These are phyloP conservation scores for Cerrena zonata DNA, from an alignment of 1,284 basidiomycete genomes.

Conservation along the genomic window DNA sequence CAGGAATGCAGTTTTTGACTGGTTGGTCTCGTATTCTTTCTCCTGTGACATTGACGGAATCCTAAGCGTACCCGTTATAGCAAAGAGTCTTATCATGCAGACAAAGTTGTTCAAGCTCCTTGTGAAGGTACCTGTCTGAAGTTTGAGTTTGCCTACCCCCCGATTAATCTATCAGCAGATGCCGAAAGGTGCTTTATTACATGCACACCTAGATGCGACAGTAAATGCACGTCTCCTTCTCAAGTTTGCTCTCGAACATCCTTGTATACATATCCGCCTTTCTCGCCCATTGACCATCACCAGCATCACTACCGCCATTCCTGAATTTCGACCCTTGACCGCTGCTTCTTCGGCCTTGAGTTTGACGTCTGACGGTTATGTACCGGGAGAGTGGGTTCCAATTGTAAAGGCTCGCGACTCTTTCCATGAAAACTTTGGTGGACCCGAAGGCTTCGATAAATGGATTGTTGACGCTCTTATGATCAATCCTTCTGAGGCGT, in stretches of 20 bases:
- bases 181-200: slow-evolving; percentile 71
- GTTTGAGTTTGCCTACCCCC: background rate
- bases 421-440: slow-evolving; percentile 49
- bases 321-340: slow-evolving; percentile 42
- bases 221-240: slow-evolving; percentile 51
- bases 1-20: background rate
- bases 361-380: slow-evolving; percentile 33
- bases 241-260: slow-evolving; percentile 47
- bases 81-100: background rate
- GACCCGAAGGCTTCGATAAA: slow-evolving; percentile 57
- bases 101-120: background rate
- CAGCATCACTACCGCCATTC: slow-evolving; percentile 38
- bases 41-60: no score
- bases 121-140: background rate
- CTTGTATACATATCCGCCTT: slow-evolving; percentile 52
- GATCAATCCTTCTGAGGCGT: slow-evolving; percentile 65
- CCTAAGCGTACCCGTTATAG: no score
- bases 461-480: slow-evolving; percentile 56
- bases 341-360: slow-evolving; percentile 33
- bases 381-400: slow-evolving; percentile 46
- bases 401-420: slow-evolving; percentile 46
- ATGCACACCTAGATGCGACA: slow-evolving; percentile 66
- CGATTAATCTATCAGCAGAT: slow-evolving; percentile 38
- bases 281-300: slow-evolving; percentile 31
- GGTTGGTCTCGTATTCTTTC: background rate